phyloP scores from a whole-genome alignment of 83 land plant genomes.

The Diphasiastrum complanatum region DNA sequence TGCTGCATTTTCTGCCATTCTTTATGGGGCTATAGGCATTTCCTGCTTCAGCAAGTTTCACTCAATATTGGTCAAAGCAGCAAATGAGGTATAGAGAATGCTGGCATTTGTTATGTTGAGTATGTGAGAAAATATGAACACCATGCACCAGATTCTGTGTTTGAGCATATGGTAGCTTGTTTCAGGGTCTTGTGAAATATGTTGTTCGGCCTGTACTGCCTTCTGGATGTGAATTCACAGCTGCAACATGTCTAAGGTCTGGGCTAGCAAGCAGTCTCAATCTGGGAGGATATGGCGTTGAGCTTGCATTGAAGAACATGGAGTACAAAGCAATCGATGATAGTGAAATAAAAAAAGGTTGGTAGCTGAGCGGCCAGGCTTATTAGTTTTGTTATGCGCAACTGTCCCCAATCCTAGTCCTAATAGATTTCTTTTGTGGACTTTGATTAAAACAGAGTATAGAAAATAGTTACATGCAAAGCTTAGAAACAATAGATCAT shows the following conservation, averaged over 20 bases:
- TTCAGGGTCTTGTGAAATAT: constrained; percentile 71
- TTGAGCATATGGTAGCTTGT: constrained; percentile 6
- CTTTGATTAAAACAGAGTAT: no score
- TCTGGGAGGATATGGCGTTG: constrained; percentile 96
- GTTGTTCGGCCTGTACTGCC: constrained; percentile 75
- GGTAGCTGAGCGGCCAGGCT: no score
- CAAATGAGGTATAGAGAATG: constrained; percentile 42
- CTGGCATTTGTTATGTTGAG: not conserved
- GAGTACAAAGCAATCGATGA: constrained; percentile 99
- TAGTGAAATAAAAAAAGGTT: constrained; percentile 76
- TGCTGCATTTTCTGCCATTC: constrained; percentile 39
- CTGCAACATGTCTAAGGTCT: constrained; percentile 46
- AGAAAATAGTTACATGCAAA: no score
- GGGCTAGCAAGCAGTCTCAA: constrained; percentile 51
- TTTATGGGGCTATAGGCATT: constrained; percentile 88
- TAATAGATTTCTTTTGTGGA: no score
- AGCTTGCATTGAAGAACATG: constrained; percentile 99
- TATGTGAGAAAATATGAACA: not conserved
- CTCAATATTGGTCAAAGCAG: constrained; percentile 45
- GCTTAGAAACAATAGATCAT: no score
- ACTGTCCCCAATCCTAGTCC: no score
- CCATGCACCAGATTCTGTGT: not conserved
- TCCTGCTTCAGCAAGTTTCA: constrained; percentile 70
- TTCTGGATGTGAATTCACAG: constrained; percentile 51
- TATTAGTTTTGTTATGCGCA: no score